Base-by-base conservation (phyloP, 1,139 yeast species). In the Kodamaea arcana region DNA sequence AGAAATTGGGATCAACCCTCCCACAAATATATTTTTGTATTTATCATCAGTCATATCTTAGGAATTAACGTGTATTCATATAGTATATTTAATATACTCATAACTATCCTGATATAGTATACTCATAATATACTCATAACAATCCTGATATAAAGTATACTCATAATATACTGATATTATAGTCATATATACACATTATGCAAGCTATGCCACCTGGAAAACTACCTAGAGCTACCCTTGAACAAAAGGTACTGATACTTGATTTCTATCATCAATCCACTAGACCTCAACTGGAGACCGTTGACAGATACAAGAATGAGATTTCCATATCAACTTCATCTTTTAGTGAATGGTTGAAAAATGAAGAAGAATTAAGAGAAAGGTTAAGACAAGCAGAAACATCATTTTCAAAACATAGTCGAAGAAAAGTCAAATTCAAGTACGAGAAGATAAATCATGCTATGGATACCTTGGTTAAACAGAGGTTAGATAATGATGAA, bases 261-360 rank as follows among this genome's bases (percentile, higher is more conserved):
- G 80, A 77, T 50, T 67, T 60, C 47, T 73, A 59, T 44, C 80
- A 72, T 45, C 56, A 54, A 27, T 63, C 74, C 11, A 65, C 67
- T 34, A 52, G 73, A 34, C 77, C 80, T 3, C 82, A 77, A 47
- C 74, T 71, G 62, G 79, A 72, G 44, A 74, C 80, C 0, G 83
- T 77, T 15, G 76, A 75, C 33, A 53, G 63, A 31, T 77, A 67
- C 53, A 70, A 66, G 42, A 58, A 69, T 34, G 64, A 64, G 38
- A 62, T 72, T 30, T 66, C 79, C 14, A 75, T 77, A 12, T 72
- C 79, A 12, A 75, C 82, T 1, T 73, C 79, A 16, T 69, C 78
- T 6, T 69, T 77, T 42, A 69, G 78, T 46, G 83, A 76, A 50
- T 77, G 83, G 83, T 49, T 77, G 24, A 75, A 75, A 50, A 62